Evolutionary conservation across 2,329 filamentous ascomycete species (phyloP), one percentile per base, ranked within the genome.

Genomic region (Penicillium sp.): DNA sequence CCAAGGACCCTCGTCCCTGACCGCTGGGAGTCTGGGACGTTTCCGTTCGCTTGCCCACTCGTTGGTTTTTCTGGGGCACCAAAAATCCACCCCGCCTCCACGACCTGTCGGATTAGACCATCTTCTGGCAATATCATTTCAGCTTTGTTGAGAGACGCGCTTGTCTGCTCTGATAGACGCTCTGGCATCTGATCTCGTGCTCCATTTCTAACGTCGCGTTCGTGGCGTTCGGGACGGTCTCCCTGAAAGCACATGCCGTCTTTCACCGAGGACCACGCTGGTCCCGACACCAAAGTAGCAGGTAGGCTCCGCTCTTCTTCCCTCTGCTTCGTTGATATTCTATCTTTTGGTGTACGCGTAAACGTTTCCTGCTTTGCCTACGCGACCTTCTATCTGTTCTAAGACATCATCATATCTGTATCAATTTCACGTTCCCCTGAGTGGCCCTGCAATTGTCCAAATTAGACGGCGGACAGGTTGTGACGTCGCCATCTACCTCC

Each of bases 241-340:
- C 63, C 63, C 49, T 61, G 58, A 58, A 57, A 59, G 47, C 61
- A 67, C 60, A 75, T 73, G 72, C 73, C 73, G 58, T 74, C 72
- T 56, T 66, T 73, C 66, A 67, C 70, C 62, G 71, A 73, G 60
- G 64, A 70, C 53, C 65, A 65, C 57, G 59, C 54, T 59, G 66
- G 67, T 53, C 59, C 62, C 30, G 68, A 65, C 45, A 59, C 65
- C 59, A 68, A 71, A 59, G 61, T 64, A 66, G 67, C 71, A 73
- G 74, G 74, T 76, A 74, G 70, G 74, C 67, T 55, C 26, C 37
- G 28, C 38, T 33, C 47, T 33, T 49, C 51, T 47, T 57, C 47
- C 40, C 38, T 47, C 59, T 54, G 49, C 59, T 19, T 45, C 61
- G 58, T 37, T 28, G 47, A 24, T 55, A 37, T 51, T 49, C 53